Evolutionary conservation across 2,329 filamentous ascomycete species (phyloP), one percentile per base, ranked within the genome.

Genomic region (Pseudocercospora fuligena): DNA sequence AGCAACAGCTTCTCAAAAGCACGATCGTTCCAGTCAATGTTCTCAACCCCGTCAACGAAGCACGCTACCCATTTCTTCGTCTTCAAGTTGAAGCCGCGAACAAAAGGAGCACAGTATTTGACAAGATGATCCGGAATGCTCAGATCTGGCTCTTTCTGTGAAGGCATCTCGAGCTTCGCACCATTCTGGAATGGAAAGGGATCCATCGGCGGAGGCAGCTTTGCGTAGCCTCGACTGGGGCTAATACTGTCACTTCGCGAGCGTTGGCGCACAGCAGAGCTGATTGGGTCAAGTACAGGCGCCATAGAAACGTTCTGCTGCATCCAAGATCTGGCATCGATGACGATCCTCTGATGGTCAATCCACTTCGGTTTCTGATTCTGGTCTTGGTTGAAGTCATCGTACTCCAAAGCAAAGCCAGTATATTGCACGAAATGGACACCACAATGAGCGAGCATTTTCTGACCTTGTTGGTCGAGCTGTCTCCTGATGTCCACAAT

Each of bases 401-500:
- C 51, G 21, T 63, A 63, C 31, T 54, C 23, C 51, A 33, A 46
- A 51, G 16, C 40, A 40, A 46, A 63, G 49, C 61, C 61, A 43
- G 49, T 43, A 16, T 60, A 60, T 36, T 60, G 58, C 16, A 60
- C 23, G n/a, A 60, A 60, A 29, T 23, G 29, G 43, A 67, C n/a
- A 53, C 59, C 19, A 31, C 61, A 16, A 58, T 60, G 56, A 58
- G 61, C 65, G 23, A 67, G 54, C n/a, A 67, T 62, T 1, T 64
- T 63, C 16, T 62, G 65, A 23, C 65, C 65, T 19, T 59, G 33
- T 19, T 11, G 16, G 2, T 72, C 58, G 12, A 29, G 51, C 57
- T 67, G 60, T 66, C 64, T 25, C 31, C 36, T 63, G n/a, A 56
- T 31, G 8, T 65, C 9, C 49, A 66, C 53, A n/a, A 73, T 49